Percentiles rank a stretch among this genome's conserved stretches.
Conservation (phyloP, 495 filamentous ascomycete species). For the Beverwykella pulmonaria region DNA sequence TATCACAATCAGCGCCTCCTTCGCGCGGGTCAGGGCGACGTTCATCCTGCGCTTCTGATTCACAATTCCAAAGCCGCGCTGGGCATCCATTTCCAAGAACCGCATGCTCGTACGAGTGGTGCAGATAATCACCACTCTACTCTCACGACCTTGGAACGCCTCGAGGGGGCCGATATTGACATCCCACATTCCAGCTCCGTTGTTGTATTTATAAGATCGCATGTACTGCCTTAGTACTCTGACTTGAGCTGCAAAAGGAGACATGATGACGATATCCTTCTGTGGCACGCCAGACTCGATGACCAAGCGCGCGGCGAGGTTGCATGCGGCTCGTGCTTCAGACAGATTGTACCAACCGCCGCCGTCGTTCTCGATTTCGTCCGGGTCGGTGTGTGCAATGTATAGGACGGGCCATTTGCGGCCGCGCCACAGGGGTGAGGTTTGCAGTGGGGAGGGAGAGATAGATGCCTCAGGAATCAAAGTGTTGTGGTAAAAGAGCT, state of each 20-base stretch:
- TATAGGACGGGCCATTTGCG: slow-evolving; percentile 56
- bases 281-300: slow-evolving; percentile 43
- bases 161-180: slow-evolving; percentile 61
- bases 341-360: slow-evolving; percentile 58
- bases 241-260: slow-evolving; percentile 59
- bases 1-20: slow-evolving; percentile 56
- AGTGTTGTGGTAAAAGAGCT: slow-evolving; percentile 59
- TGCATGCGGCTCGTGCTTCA: slow-evolving; percentile 53
- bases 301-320: slow-evolving; percentile 49
- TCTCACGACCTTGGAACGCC: slow-evolving; percentile 61
- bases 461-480: slow-evolving; percentile 52
- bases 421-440: slow-evolving; percentile 56
- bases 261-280: slow-evolving; percentile 58
- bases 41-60: slow-evolving; percentile 54
- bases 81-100: slow-evolving; percentile 52
- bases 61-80: slow-evolving; percentile 54
- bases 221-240: slow-evolving; percentile 48
- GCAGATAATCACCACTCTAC: slow-evolving; percentile 58
- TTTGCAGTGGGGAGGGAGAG: slow-evolving; percentile 41
- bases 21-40: slow-evolving; percentile 60
- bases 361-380: slow-evolving; percentile 55
- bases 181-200: slow-evolving; percentile 40
- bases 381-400: slow-evolving; percentile 49
- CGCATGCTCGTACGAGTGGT: slow-evolving; percentile 54
- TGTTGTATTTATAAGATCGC: slow-evolving; percentile 30